Base-by-base conservation (phyloP, 169 alveolate genomes). In the Plasmodium malariae region DNA sequence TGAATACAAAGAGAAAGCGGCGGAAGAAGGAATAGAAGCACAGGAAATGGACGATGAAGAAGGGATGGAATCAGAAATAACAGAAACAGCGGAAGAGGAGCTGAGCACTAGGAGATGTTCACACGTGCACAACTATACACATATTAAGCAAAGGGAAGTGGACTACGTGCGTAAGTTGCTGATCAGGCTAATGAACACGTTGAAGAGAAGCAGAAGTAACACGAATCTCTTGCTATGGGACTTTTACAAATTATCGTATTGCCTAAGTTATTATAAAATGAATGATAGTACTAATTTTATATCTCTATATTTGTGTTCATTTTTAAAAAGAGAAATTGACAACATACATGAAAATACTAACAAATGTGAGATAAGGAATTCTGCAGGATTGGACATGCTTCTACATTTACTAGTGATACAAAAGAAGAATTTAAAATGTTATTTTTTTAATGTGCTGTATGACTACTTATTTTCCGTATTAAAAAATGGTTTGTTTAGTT, bases 271-370 rank as follows among this genome's bases (percentile, higher is more conserved):
- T 55, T 83, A 83, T 60, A 67, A 59, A 48, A 36, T 67, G 45
- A 19, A 26, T n/a, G 21, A 48, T 34, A 17, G 17, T 40, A 63
- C 28, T n/a, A 83, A 45, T 37, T 83, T 49, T 71, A 83, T 83
- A 49, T 21, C 69, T 11, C n/a, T 60, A 9, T 83, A 83, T 26
- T 30, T 83, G 1, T 65, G 91, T 45, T 26, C 57, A 17, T 83
- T 83, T 26, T 70, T 83, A 83, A 83, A 54, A 83, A 83, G 40
- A 21, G 91, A 83, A 83, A 83, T 83, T 21, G 11, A 43, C 49
- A 28, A 32, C 17, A 36, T 83, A 19, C 14, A 34, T 51, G 65
- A 67, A 54, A 83, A 83, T 17, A 51, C 57, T 17, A 34, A 43
- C 6, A 32, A 28, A 17, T 36, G 54, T 70, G 36, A 83, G 36